Conservation (phyloP, 1,284 basidiomycete species). For the Apiotrichum mycotoxinovorans region DNA sequence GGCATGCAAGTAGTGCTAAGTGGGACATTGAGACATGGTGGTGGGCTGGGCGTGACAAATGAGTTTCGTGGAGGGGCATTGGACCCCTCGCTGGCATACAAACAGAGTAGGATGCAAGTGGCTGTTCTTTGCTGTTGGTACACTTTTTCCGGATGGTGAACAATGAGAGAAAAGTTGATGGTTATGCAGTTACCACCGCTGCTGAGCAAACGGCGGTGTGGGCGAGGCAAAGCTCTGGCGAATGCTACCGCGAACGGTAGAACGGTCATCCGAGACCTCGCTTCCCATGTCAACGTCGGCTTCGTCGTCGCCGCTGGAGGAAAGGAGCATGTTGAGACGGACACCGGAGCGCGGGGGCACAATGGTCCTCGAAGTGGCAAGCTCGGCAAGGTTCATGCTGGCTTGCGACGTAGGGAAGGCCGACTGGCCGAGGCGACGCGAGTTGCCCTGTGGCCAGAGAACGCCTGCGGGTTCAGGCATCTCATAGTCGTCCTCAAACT, state of each 20-base stretch:
- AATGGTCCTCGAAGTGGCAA: slow-evolving; percentile 5
- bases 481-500: slow-evolving; percentile 12
- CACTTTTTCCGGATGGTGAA: neutral
- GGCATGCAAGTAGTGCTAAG: too few relatives aligned
- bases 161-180: neutral
- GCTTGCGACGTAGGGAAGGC: slow-evolving; percentile 3
- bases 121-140: slow-evolving; percentile 2
- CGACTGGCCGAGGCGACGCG: neutral
- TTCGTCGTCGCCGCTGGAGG: slow-evolving; percentile 21
- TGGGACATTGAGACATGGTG: too few relatives aligned
- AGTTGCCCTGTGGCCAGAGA: slow-evolving; percentile 10
- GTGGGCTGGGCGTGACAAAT: too few relatives aligned
- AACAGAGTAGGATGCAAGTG: too few relatives aligned
- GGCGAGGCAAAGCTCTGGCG: slow-evolving; percentile 9
- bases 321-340: slow-evolving; percentile 39
- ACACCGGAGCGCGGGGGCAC: slow-evolving; percentile 35
- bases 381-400: slow-evolving; percentile 8
- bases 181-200: slow-evolving; percentile 11
- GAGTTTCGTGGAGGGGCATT: too few relatives aligned
- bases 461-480: slow-evolving; percentile 3
- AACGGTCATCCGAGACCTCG: slow-evolving; percentile 17
- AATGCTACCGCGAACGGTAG: slow-evolving; percentile 14
- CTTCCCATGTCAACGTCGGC: slow-evolving; percentile 17
- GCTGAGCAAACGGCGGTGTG: slow-evolving; percentile 12
- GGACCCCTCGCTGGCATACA: too few relatives aligned